Conservation (phyloP, 1,284 basidiomycete species). For the Ceratorhiza oryzae-sativae region DNA sequence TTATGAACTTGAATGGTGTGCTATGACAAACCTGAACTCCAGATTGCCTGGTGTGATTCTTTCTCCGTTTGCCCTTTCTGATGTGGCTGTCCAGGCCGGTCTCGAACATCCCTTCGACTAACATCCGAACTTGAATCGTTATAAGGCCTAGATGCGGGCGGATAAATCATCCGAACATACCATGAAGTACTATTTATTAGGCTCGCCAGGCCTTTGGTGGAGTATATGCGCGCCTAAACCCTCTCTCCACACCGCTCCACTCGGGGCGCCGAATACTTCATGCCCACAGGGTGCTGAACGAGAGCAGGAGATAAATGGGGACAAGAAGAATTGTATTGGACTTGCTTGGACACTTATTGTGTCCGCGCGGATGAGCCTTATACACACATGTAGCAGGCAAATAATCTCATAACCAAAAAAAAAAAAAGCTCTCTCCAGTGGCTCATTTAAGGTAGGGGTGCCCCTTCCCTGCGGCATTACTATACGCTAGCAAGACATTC, state of each 20-base stretch:
- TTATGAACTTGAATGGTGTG: constrained; percentile 17
- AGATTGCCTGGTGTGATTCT: constrained; percentile 9
- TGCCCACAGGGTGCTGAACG: too few species aligned
- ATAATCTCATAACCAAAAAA: too few species aligned
- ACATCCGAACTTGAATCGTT: not conserved
- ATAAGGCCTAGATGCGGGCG: not conserved
- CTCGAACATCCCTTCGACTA: not conserved
- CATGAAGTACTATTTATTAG: constrained; percentile 3
- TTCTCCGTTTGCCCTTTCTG: constrained; percentile 33
- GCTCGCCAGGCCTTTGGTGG: not conserved
- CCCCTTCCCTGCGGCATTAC: too few species aligned
- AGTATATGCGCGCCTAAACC: constrained; percentile 28
- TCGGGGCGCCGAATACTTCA: too few species aligned
- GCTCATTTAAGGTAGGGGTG: too few species aligned
- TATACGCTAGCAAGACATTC: too few species aligned
- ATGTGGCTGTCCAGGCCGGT: constrained; percentile 11
- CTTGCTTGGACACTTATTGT: too few species aligned
- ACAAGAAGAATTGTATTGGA: too few species aligned
- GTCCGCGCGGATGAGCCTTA: too few species aligned
- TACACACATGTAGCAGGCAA: too few species aligned
- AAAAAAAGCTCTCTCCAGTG: too few species aligned
- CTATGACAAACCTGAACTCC: constrained; percentile 6
- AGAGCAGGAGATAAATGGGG: too few species aligned
- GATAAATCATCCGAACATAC: not conserved
- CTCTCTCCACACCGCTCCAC: not conserved